Evolutionary conservation across 805 yeast species (phyloP).

Genomic region (Metschnikowia gelsemii): DNA sequence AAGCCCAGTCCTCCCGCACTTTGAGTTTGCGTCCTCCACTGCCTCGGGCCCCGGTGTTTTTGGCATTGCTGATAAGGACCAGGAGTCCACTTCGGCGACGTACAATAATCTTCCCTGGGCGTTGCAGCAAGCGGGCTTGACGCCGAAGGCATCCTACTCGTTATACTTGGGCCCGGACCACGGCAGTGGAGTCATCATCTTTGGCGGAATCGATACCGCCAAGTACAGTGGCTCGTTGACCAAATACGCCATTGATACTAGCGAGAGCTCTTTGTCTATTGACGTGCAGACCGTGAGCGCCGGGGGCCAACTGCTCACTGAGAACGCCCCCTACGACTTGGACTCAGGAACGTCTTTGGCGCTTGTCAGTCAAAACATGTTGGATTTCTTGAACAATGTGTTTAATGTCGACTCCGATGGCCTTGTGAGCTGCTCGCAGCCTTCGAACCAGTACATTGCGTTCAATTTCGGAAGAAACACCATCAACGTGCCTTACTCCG

Average conservation of each 20-base stretch:
- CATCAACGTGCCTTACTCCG: constrained; percentile 13
- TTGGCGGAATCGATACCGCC: constrained; percentile 44
- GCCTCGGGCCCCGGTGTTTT: constrained; percentile 9
- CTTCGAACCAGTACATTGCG: constrained; percentile 15
- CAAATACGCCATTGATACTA: constrained; percentile 6
- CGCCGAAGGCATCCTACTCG: constrained; percentile 57
- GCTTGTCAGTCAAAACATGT: constrained; percentile 10
- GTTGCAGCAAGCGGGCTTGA: constrained; percentile 57
- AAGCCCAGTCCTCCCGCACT: constrained; percentile 9
- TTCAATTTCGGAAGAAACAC: constrained; percentile 15
- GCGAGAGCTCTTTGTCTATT: constrained; percentile 8
- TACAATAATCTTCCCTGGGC: constrained; percentile 58
- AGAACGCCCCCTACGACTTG: constrained; percentile 11
- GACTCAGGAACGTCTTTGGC: constrained; percentile 19
- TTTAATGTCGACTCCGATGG: constrained; percentile 10
- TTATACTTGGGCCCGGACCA: constrained; percentile 50
- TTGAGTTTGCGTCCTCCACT: constrained; percentile 15
- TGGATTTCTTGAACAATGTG: constrained; percentile 9
- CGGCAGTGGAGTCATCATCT: constrained; percentile 33
- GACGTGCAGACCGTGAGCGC: constrained; percentile 10
- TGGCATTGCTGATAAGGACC: constrained; percentile 15
- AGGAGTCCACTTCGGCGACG: constrained; percentile 5
- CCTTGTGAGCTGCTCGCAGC: constrained; percentile 17
- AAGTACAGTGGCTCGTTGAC: constrained; percentile 27
- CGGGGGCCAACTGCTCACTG: constrained; percentile 10